Percentiles rank a stretch among this genome's conserved stretches.
Evolutionary conservation across 169 alveolate species (phyloP).

Genomic region (Cryptosporidium ubiquitum): DNA sequence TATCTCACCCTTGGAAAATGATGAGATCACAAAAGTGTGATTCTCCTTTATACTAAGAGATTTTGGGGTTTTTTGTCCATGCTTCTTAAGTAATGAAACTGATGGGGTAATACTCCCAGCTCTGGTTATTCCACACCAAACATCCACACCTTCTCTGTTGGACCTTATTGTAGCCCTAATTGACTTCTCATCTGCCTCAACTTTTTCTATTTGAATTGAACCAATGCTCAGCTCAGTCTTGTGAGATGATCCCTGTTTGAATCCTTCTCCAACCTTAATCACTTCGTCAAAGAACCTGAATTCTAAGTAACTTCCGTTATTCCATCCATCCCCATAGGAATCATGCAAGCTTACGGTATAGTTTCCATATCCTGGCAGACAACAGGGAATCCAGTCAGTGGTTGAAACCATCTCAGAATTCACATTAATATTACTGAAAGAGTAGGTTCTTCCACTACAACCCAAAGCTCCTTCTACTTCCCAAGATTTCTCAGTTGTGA

Average conservation of each 20-base stretch:
- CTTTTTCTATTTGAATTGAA: constrained; percentile 65
- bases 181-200: constrained; percentile 68
- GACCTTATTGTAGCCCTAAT: constrained; percentile 72
- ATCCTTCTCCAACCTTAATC: constrained; percentile 75
- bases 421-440: constrained; percentile 60
- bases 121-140: constrained; percentile 80
- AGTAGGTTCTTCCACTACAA: constrained; percentile 80
- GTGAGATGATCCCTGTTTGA: constrained; percentile 61
- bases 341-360: constrained; percentile 80
- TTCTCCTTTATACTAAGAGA: constrained; percentile 66
- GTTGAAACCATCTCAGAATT: constrained; percentile 19
- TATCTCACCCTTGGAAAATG: constrained; percentile 70
- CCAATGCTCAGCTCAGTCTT: constrained; percentile 63
- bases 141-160: constrained; percentile 67
- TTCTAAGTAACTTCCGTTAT: constrained; percentile 75
- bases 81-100: constrained; percentile 76
- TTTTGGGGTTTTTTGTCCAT: constrained; percentile 77
- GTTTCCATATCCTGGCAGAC: constrained; percentile 80
- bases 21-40: constrained; percentile 19
- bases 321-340: constrained; percentile 80
- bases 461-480: constrained; percentile 80
- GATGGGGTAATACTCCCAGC: constrained; percentile 76
- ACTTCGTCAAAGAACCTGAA: constrained; percentile 79
- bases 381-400: constrained; percentile 80
- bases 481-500: constrained; percentile 79